These are phyloP conservation scores for Penicillium crystallinum DNA, from an alignment of 495 filamentous ascomycete genomes.

Conservation along the genomic window DNA sequence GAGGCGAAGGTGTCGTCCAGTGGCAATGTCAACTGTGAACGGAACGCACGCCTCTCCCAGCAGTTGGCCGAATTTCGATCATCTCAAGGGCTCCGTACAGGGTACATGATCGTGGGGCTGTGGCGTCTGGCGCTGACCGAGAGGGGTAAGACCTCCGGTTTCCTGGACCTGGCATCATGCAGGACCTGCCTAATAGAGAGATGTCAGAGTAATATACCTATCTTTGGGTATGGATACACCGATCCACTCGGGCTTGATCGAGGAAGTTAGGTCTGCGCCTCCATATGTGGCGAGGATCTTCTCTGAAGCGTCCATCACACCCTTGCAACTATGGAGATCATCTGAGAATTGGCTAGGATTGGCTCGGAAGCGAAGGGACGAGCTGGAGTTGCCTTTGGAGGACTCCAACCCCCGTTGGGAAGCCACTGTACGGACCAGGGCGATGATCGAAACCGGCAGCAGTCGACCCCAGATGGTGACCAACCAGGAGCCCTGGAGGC, in stretches of 20 bases:
- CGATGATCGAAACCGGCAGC: too few relatives aligned
- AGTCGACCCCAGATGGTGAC: too few relatives aligned
- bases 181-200: not conserved
- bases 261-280: not conserved
- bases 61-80: too few relatives aligned
- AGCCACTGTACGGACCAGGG: not conserved
- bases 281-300: not conserved
- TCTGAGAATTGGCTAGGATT: not conserved
- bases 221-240: not conserved
- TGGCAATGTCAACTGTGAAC: constrained; percentile 11
- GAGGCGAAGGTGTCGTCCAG: constrained; percentile 9
- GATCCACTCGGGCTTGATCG: not conserved
- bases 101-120: constrained; percentile 8
- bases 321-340: not conserved
- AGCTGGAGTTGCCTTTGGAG: not conserved
- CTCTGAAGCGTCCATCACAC: not conserved
- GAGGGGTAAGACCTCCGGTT: not conserved
- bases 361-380: too few relatives aligned
- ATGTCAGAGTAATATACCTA: not conserved
- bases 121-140: constrained; percentile 8
- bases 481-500: too few relatives aligned
- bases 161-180: not conserved
- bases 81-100: not conserved
- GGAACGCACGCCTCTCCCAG: too few relatives aligned
- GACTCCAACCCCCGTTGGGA: too few relatives aligned